These are phyloP conservation scores for Fomitopsis pinicola DNA, from an alignment of 1,284 basidiomycete genomes.

Conservation along the genomic window DNA sequence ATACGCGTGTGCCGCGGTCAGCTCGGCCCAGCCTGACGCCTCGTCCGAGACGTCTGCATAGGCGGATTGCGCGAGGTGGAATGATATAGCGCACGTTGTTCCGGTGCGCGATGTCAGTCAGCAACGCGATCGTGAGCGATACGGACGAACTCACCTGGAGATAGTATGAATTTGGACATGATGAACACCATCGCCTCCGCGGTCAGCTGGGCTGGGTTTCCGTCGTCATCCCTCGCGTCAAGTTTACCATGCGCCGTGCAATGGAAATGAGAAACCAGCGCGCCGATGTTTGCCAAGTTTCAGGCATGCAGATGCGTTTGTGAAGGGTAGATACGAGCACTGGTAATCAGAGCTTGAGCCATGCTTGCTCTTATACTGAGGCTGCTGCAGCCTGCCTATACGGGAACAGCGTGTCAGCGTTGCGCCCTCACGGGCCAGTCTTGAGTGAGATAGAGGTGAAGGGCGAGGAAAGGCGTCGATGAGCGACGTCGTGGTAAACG, in stretches of 20 bases:
- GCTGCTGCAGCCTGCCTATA: too few relatives aligned
- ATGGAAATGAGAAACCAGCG: conserved; percentile 7
- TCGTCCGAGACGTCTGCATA: conserved; percentile 4
- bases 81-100: conserved; percentile 13
- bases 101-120: background rate
- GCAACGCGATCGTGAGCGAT: background rate
- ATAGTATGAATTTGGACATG: conserved; percentile 56
- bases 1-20: conserved; percentile 16
- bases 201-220: conserved; percentile 65
- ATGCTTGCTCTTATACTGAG: too few relatives aligned
- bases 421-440: too few relatives aligned
- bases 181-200: conserved; percentile 78
- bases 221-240: conserved; percentile 10
- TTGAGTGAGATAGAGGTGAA: too few relatives aligned
- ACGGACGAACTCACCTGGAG: conserved; percentile 6
- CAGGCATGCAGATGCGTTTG: too few relatives aligned
- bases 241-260: conserved; percentile 6
- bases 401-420: too few relatives aligned
- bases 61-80: conserved; percentile 14
- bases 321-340: too few relatives aligned
- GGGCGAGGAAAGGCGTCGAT: too few relatives aligned
- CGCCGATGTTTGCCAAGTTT: background rate
- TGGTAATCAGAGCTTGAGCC: too few relatives aligned
- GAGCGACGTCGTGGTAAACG: too few relatives aligned
- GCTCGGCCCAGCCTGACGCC: conserved; percentile 17